A percentile compares a stretch with the other conserved stretches of the same genome.
These are phyloP conservation scores for Candida sp. DNA, from an alignment of 1,139 yeast genomes.

Conservation along the genomic window DNA sequence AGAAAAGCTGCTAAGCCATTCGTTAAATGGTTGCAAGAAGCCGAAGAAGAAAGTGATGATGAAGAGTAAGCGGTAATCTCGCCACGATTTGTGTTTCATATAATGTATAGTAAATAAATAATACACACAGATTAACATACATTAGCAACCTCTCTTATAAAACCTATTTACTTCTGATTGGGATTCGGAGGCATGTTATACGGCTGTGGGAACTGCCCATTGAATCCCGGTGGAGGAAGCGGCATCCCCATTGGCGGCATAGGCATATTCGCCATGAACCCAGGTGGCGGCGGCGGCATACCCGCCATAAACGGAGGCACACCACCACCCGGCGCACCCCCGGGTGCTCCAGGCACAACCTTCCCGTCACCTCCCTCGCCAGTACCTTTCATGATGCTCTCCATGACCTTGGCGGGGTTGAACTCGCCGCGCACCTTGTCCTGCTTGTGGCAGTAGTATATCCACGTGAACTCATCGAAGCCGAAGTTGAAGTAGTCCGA, in stretches of 20 bases:
- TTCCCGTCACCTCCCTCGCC: conserved; percentile 13
- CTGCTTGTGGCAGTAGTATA: conserved; percentile 88
- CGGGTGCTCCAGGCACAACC: too few relatives aligned
- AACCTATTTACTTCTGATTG: conserved; percentile 7
- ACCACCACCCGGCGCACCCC: too few relatives aligned
- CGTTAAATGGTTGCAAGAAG: conserved; percentile 92
- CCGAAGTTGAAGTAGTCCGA: conserved; percentile 97
- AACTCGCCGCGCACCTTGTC: conserved; percentile 81
- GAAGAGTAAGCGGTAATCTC: conserved; percentile 15
- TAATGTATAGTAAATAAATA: conserved; percentile 1
- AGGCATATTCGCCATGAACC: conserved; percentile 24
- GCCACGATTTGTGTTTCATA: background rate
- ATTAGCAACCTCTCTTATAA: background rate
- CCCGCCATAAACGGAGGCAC: conserved; percentile 22
- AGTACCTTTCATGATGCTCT: conserved; percentile 39
- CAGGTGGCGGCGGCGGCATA: conserved; percentile 16
- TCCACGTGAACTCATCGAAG: conserved; percentile 96
- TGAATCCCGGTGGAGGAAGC: conserved; percentile 22
- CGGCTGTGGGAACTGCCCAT: conserved; percentile 9
- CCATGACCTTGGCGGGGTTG: conserved; percentile 62
- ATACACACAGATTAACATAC: background rate
- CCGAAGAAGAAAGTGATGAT: conserved; percentile 72
- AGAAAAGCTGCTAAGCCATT: conserved; percentile 97
- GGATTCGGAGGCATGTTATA: conserved; percentile 8
- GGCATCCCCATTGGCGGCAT: conserved; percentile 25